These are phyloP conservation scores for Ilyonectria sp. DNA, from an alignment of 2,329 filamentous ascomycete genomes.

Conservation along the genomic window DNA sequence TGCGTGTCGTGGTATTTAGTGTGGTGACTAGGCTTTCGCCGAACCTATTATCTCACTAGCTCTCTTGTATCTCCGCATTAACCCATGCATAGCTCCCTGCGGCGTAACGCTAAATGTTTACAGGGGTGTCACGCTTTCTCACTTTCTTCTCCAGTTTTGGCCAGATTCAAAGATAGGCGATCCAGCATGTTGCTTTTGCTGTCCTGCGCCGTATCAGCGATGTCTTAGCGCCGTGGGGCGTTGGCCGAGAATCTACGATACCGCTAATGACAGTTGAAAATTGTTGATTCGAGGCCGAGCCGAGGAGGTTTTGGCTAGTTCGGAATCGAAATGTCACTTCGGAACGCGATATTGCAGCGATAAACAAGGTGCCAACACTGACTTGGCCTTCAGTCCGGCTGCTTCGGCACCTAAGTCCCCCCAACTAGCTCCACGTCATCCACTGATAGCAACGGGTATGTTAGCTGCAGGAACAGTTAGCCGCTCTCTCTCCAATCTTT, in stretches of 20 bases:
- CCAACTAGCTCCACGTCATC: conserved; percentile 2
- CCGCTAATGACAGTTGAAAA: background rate
- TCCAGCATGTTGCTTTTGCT: background rate
- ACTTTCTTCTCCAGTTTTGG: conserved; percentile 26
- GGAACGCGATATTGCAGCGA: conserved; percentile 6
- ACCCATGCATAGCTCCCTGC: background rate
- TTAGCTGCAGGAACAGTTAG: conserved; percentile 13
- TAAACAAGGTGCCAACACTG: background rate
- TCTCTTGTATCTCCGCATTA: background rate
- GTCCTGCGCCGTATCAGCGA: background rate
- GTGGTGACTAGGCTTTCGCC: background rate
- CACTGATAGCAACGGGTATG: conserved; percentile 17
- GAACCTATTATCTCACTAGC: background rate
- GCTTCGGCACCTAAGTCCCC: conserved; percentile 3
- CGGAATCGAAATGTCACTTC: conserved; percentile 8
- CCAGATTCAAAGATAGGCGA: conserved; percentile 24
- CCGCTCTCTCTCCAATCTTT: background rate
- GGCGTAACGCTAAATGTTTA: background rate
- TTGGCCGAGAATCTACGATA: background rate
- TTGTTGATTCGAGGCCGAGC: background rate
- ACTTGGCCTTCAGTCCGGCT: background rate
- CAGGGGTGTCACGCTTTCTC: conserved; percentile 19
- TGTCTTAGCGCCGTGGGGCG: background rate
- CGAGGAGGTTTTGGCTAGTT: background rate
- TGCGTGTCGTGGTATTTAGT: background rate